These are phyloP conservation scores for Scheffersomyces lignicola DNA, from an alignment of 1,139 yeast species.

Conservation along the genomic window DNA sequence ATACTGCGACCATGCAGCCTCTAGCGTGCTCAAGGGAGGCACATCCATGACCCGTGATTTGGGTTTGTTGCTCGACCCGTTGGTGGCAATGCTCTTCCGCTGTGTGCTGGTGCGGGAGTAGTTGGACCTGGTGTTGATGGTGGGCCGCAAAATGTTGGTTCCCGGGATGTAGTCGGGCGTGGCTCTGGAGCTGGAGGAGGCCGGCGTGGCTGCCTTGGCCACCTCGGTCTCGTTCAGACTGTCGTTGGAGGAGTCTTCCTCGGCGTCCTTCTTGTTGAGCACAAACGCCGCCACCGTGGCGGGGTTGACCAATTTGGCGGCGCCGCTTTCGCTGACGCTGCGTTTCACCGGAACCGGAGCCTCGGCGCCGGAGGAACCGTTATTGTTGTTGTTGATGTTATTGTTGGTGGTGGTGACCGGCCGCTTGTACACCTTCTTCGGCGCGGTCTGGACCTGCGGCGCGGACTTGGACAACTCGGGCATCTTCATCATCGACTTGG, in stretches of 20 bases:
- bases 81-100: conserved; percentile 6
- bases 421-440: conserved; percentile 13
- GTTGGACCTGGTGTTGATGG: conserved; percentile 41
- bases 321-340: conserved; percentile 17
- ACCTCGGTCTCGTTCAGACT: conserved; percentile 9
- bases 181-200: conserved; percentile 8
- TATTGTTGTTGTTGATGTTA: conserved; percentile 5
- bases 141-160: conserved; percentile 57
- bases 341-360: conserved; percentile 12
- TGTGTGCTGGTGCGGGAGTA: conserved; percentile 20
- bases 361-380: conserved; percentile 6
- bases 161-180: conserved; percentile 52
- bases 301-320: conserved; percentile 26
- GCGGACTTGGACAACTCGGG: conserved; percentile 40
- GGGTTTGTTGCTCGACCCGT: conserved; percentile 13
- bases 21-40: conserved; percentile 58
- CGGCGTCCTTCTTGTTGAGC: conserved; percentile 27
- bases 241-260: conserved; percentile 15
- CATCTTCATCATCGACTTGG: conserved; percentile 56
- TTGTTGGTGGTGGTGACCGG: conserved; percentile 7
- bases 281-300: conserved; percentile 51
- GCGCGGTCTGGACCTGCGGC: conserved; percentile 16
- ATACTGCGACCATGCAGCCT: conserved; percentile 66
- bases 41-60: conserved; percentile 41
- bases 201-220: conserved; percentile 6